Conservation (phyloP, 2,329 filamentous ascomycete species). For the Fusarium sp. region DNA sequence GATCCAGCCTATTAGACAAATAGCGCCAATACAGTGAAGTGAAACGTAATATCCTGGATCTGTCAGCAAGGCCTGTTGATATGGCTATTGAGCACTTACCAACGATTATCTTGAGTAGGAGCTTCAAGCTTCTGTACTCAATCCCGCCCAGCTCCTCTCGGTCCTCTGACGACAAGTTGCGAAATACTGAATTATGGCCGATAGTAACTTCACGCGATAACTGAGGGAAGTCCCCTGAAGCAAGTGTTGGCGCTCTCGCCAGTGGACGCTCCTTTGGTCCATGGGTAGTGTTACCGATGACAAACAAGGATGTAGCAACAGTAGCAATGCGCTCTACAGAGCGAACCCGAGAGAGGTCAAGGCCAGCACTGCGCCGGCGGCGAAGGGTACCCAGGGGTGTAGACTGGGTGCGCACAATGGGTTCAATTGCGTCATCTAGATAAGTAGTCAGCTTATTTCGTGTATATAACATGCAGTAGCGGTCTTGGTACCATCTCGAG, state of each 20-base stretch:
- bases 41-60: constrained; percentile 57
- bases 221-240: constrained; percentile 49
- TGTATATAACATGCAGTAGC: background rate
- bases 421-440: constrained; percentile 38
- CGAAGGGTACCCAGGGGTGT: constrained; percentile 29
- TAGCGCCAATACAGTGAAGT: constrained; percentile 59
- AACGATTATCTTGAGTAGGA: constrained; percentile 59
- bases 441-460: background rate
- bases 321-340: constrained; percentile 52
- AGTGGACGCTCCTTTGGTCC: constrained; percentile 29
- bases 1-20: constrained; percentile 62
- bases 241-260: constrained; percentile 24
- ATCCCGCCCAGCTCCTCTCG: constrained; percentile 61
- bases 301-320: constrained; percentile 54
- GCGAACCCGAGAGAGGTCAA: constrained; percentile 45
- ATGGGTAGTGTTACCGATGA: constrained; percentile 47
- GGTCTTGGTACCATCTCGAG: constrained; percentile 19
- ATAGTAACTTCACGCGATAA: constrained; percentile 57
- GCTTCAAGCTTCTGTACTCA: constrained; percentile 62
- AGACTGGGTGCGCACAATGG: constrained; percentile 26
- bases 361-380: constrained; percentile 40
- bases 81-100: constrained; percentile 43
- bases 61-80: background rate
- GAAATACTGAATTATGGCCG: constrained; percentile 59
- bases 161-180: constrained; percentile 55